A percentile compares a stretch with the other conserved stretches of the same genome.
Evolutionary conservation across 208 protist genomes (phyloP).

Genomic region (Acanthamoeba lenticulata): DNA sequence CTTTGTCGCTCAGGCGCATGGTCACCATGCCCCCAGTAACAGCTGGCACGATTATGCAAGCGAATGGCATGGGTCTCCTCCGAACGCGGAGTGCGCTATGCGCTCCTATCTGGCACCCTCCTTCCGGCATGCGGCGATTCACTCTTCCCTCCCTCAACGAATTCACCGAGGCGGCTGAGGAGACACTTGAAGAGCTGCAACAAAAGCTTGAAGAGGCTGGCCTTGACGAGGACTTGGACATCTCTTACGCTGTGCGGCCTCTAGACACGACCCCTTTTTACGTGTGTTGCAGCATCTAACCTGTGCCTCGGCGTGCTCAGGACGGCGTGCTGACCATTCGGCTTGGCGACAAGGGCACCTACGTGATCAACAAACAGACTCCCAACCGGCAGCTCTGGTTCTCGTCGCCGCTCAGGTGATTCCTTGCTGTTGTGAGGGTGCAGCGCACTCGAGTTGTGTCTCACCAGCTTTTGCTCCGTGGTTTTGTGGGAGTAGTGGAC

Average conservation of each 20-base stretch:
- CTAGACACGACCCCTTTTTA: no score
- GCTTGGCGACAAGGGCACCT: slow-evolving; percentile 72
- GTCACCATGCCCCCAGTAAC: no score
- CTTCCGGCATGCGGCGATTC: no score
- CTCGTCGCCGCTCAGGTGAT: slow-evolving; percentile 76
- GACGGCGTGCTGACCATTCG: slow-evolving; percentile 68
- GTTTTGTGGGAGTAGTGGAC: slow-evolving; percentile 5
- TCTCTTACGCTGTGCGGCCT: neutral
- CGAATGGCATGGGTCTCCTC: no score
- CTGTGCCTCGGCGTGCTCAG: neutral
- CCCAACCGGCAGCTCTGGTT: slow-evolving; percentile 83
- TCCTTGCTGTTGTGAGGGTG: neutral
- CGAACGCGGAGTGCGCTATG: no score
- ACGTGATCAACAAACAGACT: slow-evolving; percentile 83
- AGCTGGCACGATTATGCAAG: no score
- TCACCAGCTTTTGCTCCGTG: neutral
- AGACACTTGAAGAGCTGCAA: neutral
- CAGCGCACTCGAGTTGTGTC: neutral
- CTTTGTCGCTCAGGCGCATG: no score
- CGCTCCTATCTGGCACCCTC: no score
- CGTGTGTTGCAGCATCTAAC: no score
- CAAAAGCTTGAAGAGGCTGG: neutral
- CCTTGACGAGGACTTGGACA: neutral
- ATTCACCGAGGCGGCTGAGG: neutral
- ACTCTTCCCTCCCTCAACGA: no score